Evolutionary conservation across 2,329 filamentous ascomycete species (phyloP).

Genomic region (Xylariaceae sp.): DNA sequence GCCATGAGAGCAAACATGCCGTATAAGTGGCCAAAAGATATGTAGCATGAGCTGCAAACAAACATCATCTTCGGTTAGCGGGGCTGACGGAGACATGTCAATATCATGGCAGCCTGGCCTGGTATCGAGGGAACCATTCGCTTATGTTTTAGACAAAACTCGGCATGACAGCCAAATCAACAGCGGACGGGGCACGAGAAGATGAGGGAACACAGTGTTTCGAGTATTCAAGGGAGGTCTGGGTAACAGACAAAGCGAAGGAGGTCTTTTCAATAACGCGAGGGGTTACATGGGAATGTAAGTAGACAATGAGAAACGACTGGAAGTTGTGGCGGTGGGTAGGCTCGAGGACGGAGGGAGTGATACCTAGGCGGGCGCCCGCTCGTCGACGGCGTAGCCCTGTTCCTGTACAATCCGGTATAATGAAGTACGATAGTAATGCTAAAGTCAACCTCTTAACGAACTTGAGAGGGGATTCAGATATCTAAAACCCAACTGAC

Average conservation of each 20-base stretch:
- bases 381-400: slow-evolving; percentile 12
- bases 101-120: background rate
- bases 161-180: background rate
- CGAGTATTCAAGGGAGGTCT: too few relatives aligned
- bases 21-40: background rate
- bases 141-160: slow-evolving; percentile 8
- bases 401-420: slow-evolving; percentile 10
- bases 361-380: slow-evolving; percentile 12
- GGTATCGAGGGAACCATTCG: slow-evolving; percentile 1
- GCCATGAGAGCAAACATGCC: slow-evolving; percentile 1
- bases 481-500: too few relatives aligned
- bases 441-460: slow-evolving; percentile 5
- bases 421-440: slow-evolving; percentile 16
- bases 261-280: slow-evolving; percentile 9
- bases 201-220: slow-evolving; percentile 3
- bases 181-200: slow-evolving; percentile 1
- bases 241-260: background rate
- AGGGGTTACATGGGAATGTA: slow-evolving; percentile 9
- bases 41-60: slow-evolving; percentile 1
- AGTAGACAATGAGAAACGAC: slow-evolving; percentile 9
- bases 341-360: background rate
- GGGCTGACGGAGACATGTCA: background rate
- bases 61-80: slow-evolving; percentile 1
- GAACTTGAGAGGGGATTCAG: background rate
- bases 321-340: too few relatives aligned